A percentile compares a stretch with the other conserved stretches of the same genome.
Evolutionary conservation across 176 grass and related monocot genomes (phyloP).

Genomic region (Avena atlantica): DNA sequence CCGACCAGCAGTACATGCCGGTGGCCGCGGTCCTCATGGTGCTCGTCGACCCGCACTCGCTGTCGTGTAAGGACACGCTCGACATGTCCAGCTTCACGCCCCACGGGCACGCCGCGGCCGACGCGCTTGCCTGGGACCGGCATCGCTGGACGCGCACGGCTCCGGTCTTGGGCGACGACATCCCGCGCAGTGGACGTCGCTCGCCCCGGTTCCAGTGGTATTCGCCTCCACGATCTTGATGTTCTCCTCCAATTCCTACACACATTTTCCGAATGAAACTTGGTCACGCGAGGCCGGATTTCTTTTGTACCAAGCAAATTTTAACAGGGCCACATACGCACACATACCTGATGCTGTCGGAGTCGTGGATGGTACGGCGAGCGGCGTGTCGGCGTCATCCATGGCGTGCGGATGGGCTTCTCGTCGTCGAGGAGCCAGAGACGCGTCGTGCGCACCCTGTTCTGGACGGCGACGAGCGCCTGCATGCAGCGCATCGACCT

Average conservation of each 20-base stretch:
- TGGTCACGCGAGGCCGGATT: not conserved
- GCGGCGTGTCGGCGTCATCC: slow-evolving; percentile 37
- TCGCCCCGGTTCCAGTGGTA: slow-evolving; percentile 26
- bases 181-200: slow-evolving; percentile 35
- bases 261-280: not conserved
- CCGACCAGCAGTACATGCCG: no score
- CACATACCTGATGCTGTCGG: slow-evolving; percentile 50
- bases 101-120: no score
- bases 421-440: slow-evolving; percentile 58
- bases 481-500: slow-evolving; percentile 91
- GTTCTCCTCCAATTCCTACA: slow-evolving; percentile 55
- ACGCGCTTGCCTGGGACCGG: no score
- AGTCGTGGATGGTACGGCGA: slow-evolving; percentile 62
- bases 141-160: no score
- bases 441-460: slow-evolving; percentile 49
- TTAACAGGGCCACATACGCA: not conserved
- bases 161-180: no score
- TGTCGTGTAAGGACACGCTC: no score
- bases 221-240: slow-evolving; percentile 85
- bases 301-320: no score
- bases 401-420: slow-evolving; percentile 40
- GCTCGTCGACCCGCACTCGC: no score
- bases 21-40: no score
- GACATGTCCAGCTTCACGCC: no score
- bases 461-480: slow-evolving; percentile 73